Percentiles rank a stretch among this genome's conserved stretches.
These are phyloP conservation scores for Cardamine resedifolia DNA, from an alignment of 345 rosid species.

Conservation along the genomic window DNA sequence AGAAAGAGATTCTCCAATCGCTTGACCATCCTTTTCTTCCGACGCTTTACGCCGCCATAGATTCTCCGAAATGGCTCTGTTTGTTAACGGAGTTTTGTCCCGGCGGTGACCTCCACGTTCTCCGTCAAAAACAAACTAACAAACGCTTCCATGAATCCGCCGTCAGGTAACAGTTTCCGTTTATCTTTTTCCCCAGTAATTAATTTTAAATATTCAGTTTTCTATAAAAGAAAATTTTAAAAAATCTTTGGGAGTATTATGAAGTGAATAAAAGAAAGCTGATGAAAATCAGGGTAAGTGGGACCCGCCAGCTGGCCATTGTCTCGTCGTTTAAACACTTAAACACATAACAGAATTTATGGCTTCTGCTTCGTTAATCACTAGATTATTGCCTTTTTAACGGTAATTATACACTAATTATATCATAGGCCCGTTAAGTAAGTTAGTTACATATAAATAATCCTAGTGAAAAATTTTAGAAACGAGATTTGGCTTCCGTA, in stretches of 20 bases:
- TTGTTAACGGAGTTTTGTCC: slow-evolving; percentile 88
- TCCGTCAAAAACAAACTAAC: slow-evolving; percentile 76
- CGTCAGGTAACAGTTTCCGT: slow-evolving; percentile 60
- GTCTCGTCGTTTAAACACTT: slow-evolving; percentile 34
- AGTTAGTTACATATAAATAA: neutral
- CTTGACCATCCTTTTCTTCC: slow-evolving; percentile 93
- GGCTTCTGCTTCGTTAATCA: slow-evolving; percentile 17
- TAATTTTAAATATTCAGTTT: slow-evolving; percentile 8
- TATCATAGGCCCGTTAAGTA: slow-evolving; percentile 17
- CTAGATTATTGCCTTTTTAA: slow-evolving; percentile 29
- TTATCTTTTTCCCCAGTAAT: neutral
- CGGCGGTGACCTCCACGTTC: slow-evolving; percentile 98
- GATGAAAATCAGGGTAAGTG: slow-evolving; percentile 33
- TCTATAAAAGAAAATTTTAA: neutral
- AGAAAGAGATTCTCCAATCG: slow-evolving; percentile 74
- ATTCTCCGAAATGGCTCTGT: slow-evolving; percentile 81
- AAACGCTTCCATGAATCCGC: slow-evolving; percentile 85
- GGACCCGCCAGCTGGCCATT: slow-evolving; percentile 44
- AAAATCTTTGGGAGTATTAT: slow-evolving; percentile 5
- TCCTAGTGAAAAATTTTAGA: neutral
- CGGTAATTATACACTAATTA: neutral
- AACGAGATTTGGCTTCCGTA: neutral
- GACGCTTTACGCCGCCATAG: slow-evolving; percentile 67
- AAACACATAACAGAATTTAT: slow-evolving; percentile 37
- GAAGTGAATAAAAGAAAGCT: slow-evolving; percentile 2